Base-by-base conservation (phyloP, 371 early-diverging fungal species). In the Mucor velutinosus region DNA sequence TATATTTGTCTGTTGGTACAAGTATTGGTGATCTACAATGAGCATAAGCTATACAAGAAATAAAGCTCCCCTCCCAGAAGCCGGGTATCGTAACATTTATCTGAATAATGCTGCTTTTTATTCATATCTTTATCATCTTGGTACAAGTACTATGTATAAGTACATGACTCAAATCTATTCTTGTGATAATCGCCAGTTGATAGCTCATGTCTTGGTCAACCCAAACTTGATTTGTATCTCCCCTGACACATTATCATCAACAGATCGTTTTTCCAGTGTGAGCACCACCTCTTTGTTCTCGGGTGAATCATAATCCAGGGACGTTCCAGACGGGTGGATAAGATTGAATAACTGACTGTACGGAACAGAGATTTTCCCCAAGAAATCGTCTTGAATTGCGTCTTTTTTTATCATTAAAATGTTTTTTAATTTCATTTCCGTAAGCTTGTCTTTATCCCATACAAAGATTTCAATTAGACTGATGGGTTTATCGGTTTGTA, bases 301-400 rank as follows among this genome's bases (percentile, higher is more conserved):
- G 2, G 80, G 75, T 25, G 85, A 81, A 49, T 76, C 72, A 61
- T 76, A 85, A 57, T 86, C 77, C 27, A 75, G 74, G 8, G 67
- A 63, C n/a, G 61, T 27, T n/a, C 71, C 75, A 12, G 80, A 75
- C 8, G 74, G 71, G 51, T 77, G 76, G 5, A 55, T 25, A 11
- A 86, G 74, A 29, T 82, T 75, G 64, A 88, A 81, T 45, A 84
- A 63, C 53, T 86, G 78, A 30, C 74, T 70, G 47, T 89, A 73
- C 4, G 86, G 83, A 4, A 92, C 72, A 17, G 71, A 63, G 0
- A 87, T 51, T 56, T 89, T 85, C 0, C 92, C 92, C 70, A 92
- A 74, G 62, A 88, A 92, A 65, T 85, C 83, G n/a, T 76, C 67
- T 2, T 81, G 74, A 70, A 85, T 79, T 15, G 78, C 73, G 66